A percentile compares a stretch with the other conserved stretches of the same genome.
Conservation (phyloP, 2,329 filamentous ascomycete species). For the Cytospora leucostoma region DNA sequence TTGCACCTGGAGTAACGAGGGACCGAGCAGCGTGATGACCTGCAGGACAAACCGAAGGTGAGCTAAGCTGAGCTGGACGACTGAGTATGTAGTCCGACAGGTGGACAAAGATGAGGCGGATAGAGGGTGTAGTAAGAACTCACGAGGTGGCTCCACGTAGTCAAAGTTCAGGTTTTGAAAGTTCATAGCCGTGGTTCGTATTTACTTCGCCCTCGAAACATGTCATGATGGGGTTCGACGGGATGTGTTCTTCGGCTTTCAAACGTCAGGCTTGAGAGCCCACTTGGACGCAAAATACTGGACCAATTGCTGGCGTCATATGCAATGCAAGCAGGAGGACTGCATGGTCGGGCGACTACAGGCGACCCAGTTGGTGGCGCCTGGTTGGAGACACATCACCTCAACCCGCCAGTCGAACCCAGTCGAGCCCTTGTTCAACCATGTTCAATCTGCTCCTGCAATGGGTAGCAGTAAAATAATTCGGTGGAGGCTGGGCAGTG, state of each 20-base stretch:
- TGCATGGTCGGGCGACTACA: constrained; percentile 11
- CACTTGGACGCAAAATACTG: constrained; percentile 14
- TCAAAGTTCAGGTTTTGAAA: constrained; percentile 30
- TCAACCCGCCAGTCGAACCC: constrained; percentile 3
- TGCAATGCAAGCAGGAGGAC: constrained; percentile 20
- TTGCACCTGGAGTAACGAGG: not conserved
- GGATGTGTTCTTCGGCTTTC: constrained; percentile 15
- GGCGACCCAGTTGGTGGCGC: constrained; percentile 16
- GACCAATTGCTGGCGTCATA: constrained; percentile 24
- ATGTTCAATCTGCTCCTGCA: not conserved
- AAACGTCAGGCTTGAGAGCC: constrained; percentile 10
- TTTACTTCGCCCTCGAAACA: constrained; percentile 22
- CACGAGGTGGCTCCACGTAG: constrained; percentile 32
- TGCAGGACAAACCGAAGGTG: constrained; percentile 16
- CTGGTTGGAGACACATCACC: constrained; percentile 25
- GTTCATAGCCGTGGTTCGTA: constrained; percentile 26
- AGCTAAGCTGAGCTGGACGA: constrained; percentile 27
- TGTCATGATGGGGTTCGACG: constrained; percentile 16
- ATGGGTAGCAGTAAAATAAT: constrained; percentile 8
- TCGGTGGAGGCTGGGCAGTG: constrained; percentile 24
- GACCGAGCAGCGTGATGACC: not conserved
- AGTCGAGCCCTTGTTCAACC: constrained; percentile 1
- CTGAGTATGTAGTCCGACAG: not conserved
- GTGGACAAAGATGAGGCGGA: not conserved
- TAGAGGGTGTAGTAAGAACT: constrained; percentile 26